A percentile compares a stretch with the other conserved stretches of the same genome.
Conservation (phyloP, 495 filamentous ascomycete species). For the Poronia punctata region DNA sequence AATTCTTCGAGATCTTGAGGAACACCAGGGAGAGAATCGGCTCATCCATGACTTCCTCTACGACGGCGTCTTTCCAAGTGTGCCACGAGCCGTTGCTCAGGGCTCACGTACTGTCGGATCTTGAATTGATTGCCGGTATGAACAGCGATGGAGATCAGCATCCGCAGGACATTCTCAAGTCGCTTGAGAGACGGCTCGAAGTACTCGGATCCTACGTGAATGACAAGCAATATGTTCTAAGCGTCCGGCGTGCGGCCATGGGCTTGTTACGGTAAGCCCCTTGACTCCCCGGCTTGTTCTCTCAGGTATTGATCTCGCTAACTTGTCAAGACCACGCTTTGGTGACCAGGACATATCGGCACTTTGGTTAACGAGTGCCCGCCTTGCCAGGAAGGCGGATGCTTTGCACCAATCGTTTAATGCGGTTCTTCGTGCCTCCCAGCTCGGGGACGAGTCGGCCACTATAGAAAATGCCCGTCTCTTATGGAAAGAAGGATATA, state of each 20-base stretch:
- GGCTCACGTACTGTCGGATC: conserved; percentile 78
- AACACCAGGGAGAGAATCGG: conserved; percentile 63
- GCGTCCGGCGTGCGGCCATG: conserved; percentile 80
- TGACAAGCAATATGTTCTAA: conserved; percentile 93
- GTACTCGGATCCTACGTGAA: conserved; percentile 77
- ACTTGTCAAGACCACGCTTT: conserved; percentile 36
- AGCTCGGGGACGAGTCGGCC: conserved; percentile 74
- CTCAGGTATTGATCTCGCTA: conserved; percentile 31
- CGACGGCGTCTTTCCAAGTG: conserved; percentile 69
- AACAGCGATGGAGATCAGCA: conserved; percentile 28
- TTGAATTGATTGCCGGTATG: conserved; percentile 67
- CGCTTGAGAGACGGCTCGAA: conserved; percentile 69
- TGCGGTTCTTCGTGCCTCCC: conserved; percentile 80
- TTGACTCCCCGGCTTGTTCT: background rate
- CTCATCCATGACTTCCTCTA: conserved; percentile 62
- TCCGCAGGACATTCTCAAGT: conserved; percentile 43
- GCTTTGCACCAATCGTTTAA: conserved; percentile 83
- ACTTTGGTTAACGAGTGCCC: conserved; percentile 79
- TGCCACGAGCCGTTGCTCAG: conserved; percentile 76
- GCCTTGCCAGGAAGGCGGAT: conserved; percentile 76
- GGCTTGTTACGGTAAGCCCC: conserved; percentile 54
- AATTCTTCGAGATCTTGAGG: conserved; percentile 54
- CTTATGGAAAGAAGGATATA: conserved; percentile 91
- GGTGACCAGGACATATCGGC: conserved; percentile 66
- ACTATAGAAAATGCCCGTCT: conserved; percentile 88